These are phyloP conservation scores for Suhomyces sp. DNA, from an alignment of 805 yeast genomes.

Conservation along the genomic window DNA sequence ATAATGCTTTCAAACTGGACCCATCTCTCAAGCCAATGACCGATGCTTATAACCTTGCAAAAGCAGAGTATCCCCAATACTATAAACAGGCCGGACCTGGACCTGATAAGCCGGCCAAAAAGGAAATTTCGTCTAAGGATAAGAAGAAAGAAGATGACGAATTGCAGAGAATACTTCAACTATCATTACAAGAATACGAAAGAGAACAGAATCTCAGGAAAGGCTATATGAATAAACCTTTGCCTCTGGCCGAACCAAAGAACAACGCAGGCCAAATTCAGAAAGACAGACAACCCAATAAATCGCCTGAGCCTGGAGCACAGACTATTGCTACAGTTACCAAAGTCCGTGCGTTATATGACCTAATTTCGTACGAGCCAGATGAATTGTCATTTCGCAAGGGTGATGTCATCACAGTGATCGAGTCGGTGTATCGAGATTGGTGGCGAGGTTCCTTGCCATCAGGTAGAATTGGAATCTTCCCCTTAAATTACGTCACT, in stretches of 20 bases:
- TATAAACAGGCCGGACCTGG: conserved; percentile 16
- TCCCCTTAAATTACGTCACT: conserved; percentile 88
- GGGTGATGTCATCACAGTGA: conserved; percentile 84
- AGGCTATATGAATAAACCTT: conserved; percentile 31
- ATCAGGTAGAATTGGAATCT: conserved; percentile 77
- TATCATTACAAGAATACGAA: conserved; percentile 66
- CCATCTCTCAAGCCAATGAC: conserved; percentile 72
- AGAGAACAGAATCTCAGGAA: conserved; percentile 32
- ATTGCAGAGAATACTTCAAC: conserved; percentile 66
- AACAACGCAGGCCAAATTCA: conserved; percentile 10
- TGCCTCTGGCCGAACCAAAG: conserved; percentile 26
- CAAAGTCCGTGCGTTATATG: conserved; percentile 82
- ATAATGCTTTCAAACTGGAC: conserved; percentile 63
- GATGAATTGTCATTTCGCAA: conserved; percentile 84
- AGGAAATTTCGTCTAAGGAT: conserved; percentile 44
- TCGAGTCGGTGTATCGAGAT: conserved; percentile 84
- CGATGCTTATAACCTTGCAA: conserved; percentile 54
- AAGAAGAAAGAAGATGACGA: conserved; percentile 72
- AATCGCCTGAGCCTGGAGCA: conserved; percentile 12
- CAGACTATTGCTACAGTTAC: conserved; percentile 48
- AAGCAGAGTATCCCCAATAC: conserved; percentile 35
- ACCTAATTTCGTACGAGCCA: conserved; percentile 70
- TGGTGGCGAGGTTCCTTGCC: conserved; percentile 92
- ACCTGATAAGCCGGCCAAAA: conserved; percentile 62
- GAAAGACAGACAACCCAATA: conserved; percentile 13